Percentiles rank a stretch among this genome's conserved stretches.
These are phyloP conservation scores for Kalmusia sp. DNA, from an alignment of 2,329 filamentous ascomycete genomes.

Conservation along the genomic window DNA sequence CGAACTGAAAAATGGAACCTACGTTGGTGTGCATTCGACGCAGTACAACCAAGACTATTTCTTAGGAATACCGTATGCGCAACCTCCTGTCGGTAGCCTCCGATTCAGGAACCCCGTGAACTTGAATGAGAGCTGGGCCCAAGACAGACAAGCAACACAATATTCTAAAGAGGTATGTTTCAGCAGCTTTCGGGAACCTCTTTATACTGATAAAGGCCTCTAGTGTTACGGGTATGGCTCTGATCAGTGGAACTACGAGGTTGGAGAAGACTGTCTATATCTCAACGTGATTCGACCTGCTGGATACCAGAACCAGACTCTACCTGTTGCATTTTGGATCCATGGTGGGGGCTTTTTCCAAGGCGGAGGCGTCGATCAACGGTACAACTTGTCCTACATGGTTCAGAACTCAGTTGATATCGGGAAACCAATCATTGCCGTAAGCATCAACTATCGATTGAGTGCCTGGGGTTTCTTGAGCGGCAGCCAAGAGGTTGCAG, in stretches of 20 bases:
- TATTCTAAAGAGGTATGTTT: constrained; percentile 37
- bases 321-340: constrained; percentile 64
- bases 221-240: constrained; percentile 44
- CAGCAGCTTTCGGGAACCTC: neutral
- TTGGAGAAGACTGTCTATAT: constrained; percentile 59
- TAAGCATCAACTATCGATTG: constrained; percentile 61
- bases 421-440: constrained; percentile 56
- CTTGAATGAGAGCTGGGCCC: constrained; percentile 50
- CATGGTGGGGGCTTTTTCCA: constrained; percentile 60
- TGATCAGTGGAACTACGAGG: constrained; percentile 54
- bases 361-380: constrained; percentile 60
- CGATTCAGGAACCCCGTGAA: constrained; percentile 58
- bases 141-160: constrained; percentile 44
- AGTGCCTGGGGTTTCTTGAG: constrained; percentile 69
- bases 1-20: constrained; percentile 47
- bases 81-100: constrained; percentile 44
- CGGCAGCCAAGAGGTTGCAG: constrained; percentile 32
- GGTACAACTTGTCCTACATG: constrained; percentile 59
- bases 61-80: constrained; percentile 56
- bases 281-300: constrained; percentile 59
- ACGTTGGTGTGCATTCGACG: constrained; percentile 42
- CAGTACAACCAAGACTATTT: constrained; percentile 53
- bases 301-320: constrained; percentile 38
- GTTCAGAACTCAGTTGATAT: constrained; percentile 55
- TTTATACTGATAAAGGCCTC: constrained; percentile 19